Percentiles rank a stretch among this genome's conserved stretches.
Evolutionary conservation across 805 yeast species (phyloP).

Genomic region (Saccharomycopsis vini): DNA sequence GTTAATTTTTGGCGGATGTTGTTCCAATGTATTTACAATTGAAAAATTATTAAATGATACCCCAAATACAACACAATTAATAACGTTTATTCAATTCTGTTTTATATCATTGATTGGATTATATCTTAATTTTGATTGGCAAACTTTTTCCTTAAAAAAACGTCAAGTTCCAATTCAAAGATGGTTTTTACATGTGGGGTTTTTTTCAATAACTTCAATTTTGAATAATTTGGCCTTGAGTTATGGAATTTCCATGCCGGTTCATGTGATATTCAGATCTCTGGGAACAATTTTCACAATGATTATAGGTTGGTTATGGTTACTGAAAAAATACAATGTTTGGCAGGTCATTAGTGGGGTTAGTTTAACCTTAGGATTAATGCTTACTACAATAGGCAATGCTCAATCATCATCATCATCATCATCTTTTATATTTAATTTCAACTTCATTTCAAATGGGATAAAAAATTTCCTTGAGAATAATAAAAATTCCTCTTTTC

Average conservation of each 20-base stretch:
- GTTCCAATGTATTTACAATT: slow-evolving; percentile 56
- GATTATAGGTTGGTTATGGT: slow-evolving; percentile 42
- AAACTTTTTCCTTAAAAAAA: slow-evolving; percentile 23
- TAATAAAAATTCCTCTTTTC: too few relatives aligned
- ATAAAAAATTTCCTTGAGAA: too few relatives aligned
- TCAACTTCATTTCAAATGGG: too few relatives aligned
- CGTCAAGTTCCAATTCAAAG: slow-evolving; percentile 34
- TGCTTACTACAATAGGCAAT: slow-evolving; percentile 29
- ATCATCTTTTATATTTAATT: not conserved
- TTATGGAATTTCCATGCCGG: slow-evolving; percentile 51
- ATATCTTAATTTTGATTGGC: slow-evolving; percentile 28
- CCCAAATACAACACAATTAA: slow-evolving; percentile 36
- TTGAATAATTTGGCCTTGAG: slow-evolving; percentile 52
- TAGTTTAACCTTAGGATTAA: slow-evolving; percentile 47
- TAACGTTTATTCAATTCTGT: slow-evolving; percentile 47
- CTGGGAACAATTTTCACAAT: slow-evolving; percentile 56
- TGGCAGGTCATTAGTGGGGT: slow-evolving; percentile 43
- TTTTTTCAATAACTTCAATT: slow-evolving; percentile 43
- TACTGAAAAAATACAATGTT: slow-evolving; percentile 35
- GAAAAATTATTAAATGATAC: slow-evolving; percentile 40
- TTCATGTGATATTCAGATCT: slow-evolving; percentile 59
- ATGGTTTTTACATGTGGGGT: slow-evolving; percentile 38
- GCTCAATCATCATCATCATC: not conserved
- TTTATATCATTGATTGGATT: slow-evolving; percentile 40
- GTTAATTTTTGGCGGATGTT: slow-evolving; percentile 64